phyloP scores from a whole-genome alignment of 2,329 filamentous ascomycete species.

The Cercospora zeina region DNA sequence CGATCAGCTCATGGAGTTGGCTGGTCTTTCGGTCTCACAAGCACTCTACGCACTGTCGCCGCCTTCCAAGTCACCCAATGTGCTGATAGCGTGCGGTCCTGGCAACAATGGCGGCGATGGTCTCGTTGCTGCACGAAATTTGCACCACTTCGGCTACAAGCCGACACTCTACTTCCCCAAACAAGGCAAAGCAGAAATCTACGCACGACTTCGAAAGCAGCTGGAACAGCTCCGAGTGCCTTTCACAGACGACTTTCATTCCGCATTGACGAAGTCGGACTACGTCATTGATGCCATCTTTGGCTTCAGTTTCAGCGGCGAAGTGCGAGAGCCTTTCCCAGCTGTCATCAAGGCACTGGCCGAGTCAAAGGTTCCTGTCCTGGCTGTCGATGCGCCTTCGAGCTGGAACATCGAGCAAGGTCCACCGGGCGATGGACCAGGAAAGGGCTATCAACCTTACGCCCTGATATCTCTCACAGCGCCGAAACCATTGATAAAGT shows the following conservation, averaged over 20 bases:
- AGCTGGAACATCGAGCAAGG: conserved; percentile 92
- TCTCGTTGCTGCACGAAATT: conserved; percentile 87
- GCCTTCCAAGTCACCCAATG: conserved; percentile 64
- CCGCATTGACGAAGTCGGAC: conserved; percentile 67
- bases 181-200: conserved; percentile 83
- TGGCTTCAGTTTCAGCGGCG: conserved; percentile 88
- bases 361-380: conserved; percentile 71
- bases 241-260: conserved; percentile 76
- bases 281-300: conserved; percentile 93
- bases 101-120: conserved; percentile 82
- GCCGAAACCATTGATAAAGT: conserved; percentile 83
- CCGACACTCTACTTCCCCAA: conserved; percentile 93
- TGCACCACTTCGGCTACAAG: conserved; percentile 87
- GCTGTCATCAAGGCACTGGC: conserved; percentile 76
- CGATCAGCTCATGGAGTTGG: conserved; percentile 96
- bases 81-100: conserved; percentile 90
- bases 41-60: conserved; percentile 86
- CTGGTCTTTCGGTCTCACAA: conserved; percentile 89
- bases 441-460: conserved; percentile 75
- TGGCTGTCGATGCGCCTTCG: conserved; percentile 88
- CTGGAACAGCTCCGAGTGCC: conserved; percentile 78
- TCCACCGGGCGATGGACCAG: conserved; percentile 73
- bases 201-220: conserved; percentile 82
- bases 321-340: conserved; percentile 89
- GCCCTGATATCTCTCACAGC: conserved; percentile 86